phyloP scores from a whole-genome alignment of 306 rosid species.

The Quercus suber region DNA sequence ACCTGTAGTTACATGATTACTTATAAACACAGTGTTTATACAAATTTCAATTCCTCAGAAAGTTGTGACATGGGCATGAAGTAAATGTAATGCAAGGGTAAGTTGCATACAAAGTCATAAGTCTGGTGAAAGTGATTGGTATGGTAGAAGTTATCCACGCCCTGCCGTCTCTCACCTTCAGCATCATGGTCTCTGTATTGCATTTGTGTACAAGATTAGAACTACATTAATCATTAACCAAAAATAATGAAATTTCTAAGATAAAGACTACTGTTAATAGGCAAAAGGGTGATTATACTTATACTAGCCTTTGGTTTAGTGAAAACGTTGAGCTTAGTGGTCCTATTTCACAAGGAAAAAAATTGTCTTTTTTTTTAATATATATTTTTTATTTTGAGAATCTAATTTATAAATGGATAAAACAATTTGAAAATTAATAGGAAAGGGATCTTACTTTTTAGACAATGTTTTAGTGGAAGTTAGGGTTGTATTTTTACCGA shows the following conservation, averaged over 20 bases:
- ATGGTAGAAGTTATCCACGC: conserved; percentile 64
- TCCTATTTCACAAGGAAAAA: too few species aligned
- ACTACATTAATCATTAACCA: not conserved
- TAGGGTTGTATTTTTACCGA: too few species aligned
- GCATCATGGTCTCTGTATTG: conserved; percentile 50
- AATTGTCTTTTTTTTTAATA: too few species aligned
- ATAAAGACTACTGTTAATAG: not conserved
- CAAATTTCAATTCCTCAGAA: not conserved
- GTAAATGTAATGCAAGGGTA: not conserved
- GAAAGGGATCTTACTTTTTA: too few species aligned
- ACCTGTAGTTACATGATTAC: conserved; percentile 34
- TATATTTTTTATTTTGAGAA: too few species aligned
- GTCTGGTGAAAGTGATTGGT: conserved; percentile 65
- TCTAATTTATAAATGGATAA: too few species aligned
- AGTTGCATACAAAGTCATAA: conserved; percentile 55
- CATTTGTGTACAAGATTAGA: not conserved
- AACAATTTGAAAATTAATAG: too few species aligned
- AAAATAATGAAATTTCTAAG: not conserved
- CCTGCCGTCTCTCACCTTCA: conserved; percentile 59
- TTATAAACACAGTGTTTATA: not conserved
- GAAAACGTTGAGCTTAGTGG: too few species aligned
- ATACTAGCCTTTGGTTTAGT: too few species aligned
- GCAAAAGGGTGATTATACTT: too few species aligned
- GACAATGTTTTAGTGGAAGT: too few species aligned
- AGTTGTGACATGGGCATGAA: not conserved